phyloP scores from a whole-genome alignment of 2,329 filamentous ascomycete species.

The Chaetomiaceae sp. region DNA sequence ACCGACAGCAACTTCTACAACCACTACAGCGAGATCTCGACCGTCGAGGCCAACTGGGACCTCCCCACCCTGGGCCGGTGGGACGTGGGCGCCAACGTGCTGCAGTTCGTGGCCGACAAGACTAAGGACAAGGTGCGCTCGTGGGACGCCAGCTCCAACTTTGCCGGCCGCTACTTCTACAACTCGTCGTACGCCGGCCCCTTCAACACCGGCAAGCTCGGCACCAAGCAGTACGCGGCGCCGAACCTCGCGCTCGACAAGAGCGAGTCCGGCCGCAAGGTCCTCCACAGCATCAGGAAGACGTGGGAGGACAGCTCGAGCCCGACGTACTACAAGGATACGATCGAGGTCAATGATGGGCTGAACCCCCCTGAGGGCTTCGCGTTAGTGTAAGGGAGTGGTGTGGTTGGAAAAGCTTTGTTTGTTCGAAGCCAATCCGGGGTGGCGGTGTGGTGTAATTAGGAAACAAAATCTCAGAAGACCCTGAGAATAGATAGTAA shows the following conservation, averaged over 20 bases:
- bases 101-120: constrained; percentile 52
- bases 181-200: constrained; percentile 16
- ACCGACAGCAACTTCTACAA: constrained; percentile 66
- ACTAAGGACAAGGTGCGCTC: constrained; percentile 38
- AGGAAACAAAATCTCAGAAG: too few relatives aligned
- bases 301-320: not conserved
- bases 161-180: not conserved
- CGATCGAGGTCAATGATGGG: not conserved
- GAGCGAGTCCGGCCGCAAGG: constrained; percentile 12
- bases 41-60: constrained; percentile 64
- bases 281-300: not conserved
- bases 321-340: not conserved
- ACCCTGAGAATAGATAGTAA: too few relatives aligned
- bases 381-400: too few relatives aligned
- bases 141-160: not conserved
- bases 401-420: too few relatives aligned
- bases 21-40: constrained; percentile 66
- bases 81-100: constrained; percentile 70
- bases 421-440: too few relatives aligned
- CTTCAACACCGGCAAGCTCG: not conserved
- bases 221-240: constrained; percentile 2
- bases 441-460: too few relatives aligned
- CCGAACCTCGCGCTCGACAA: constrained; percentile 4
- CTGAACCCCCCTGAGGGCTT: not conserved
- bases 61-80: constrained; percentile 65